Conservation (phyloP, 2,329 filamentous ascomycete species). For the Catunica adiposa region DNA sequence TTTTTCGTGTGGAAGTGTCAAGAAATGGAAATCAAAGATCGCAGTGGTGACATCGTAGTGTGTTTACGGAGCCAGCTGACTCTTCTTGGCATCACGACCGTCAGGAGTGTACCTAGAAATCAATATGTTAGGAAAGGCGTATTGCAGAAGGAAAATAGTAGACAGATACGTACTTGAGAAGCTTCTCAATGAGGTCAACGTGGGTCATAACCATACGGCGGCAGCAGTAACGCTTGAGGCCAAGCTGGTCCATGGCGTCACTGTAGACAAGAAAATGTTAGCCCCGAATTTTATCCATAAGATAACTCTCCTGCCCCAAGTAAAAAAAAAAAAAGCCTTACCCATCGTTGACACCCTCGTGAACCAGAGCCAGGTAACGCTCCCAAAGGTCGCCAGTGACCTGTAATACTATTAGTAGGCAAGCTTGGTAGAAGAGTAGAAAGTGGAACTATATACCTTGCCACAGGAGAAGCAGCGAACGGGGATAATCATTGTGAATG, state of each 20-base stretch:
- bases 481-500: slow-evolving; percentile 79
- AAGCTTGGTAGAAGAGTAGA: neutral
- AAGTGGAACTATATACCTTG: slow-evolving; percentile 46
- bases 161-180: slow-evolving; percentile 54
- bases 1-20: neutral
- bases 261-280: slow-evolving; percentile 31
- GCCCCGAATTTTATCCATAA: neutral
- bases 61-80: slow-evolving; percentile 22
- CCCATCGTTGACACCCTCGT: slow-evolving; percentile 61
- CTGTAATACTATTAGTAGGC: slow-evolving; percentile 30
- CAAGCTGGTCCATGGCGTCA: slow-evolving; percentile 89
- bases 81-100: slow-evolving; percentile 47
- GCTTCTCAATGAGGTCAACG: slow-evolving; percentile 95
- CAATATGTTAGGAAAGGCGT: slow-evolving; percentile 5
- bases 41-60: neutral
- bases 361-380: slow-evolving; percentile 76
- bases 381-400: slow-evolving; percentile 97
- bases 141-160: neutral
- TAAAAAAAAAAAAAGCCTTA: slow-evolving; percentile 28
- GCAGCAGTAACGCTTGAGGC: slow-evolving; percentile 93
- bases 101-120: slow-evolving; percentile 40
- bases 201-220: slow-evolving; percentile 99
- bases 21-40: neutral
- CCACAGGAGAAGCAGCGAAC: slow-evolving; percentile 98
- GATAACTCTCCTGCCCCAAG: neutral